Evolutionary conservation across 495 filamentous ascomycete genomes (phyloP).

Genomic region (Tuber aestivum): DNA sequence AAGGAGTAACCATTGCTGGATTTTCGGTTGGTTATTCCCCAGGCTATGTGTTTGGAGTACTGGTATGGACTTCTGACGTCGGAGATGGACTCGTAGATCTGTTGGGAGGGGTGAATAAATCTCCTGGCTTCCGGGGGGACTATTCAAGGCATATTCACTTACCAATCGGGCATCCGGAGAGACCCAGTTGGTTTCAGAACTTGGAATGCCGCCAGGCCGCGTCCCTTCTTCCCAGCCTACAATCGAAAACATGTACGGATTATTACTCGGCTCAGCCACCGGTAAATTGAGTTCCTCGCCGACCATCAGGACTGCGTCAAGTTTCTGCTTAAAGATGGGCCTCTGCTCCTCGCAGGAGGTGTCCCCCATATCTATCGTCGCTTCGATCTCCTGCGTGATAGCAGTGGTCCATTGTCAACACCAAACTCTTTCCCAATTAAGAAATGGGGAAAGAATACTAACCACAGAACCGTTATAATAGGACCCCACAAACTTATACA

Average conservation of each 20-base stretch:
- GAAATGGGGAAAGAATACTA: not conserved
- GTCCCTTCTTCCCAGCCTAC: constrained; percentile 16
- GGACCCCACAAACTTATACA: constrained; percentile 23
- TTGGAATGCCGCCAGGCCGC: constrained; percentile 5
- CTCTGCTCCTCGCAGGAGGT: constrained; percentile 12
- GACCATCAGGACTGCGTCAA: constrained; percentile 19
- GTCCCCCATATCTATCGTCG: constrained; percentile 1
- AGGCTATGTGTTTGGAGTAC: not conserved
- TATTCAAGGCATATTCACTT: not conserved
- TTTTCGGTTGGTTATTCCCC: constrained; percentile 45
- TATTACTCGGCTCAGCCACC: not conserved
- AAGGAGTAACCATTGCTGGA: constrained; percentile 44
- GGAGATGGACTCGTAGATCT: not conserved
- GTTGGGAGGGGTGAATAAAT: not conserved
- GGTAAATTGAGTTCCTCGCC: constrained; percentile 12
- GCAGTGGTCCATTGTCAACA: not conserved
- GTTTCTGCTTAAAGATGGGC: constrained; percentile 7
- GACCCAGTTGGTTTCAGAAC: not conserved
- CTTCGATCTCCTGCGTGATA: constrained; percentile 10
- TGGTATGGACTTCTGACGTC: not conserved
- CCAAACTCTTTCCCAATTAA: not conserved
- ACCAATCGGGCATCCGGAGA: constrained; percentile 14
- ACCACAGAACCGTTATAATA: constrained; percentile 30
- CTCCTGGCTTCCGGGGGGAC: not conserved
- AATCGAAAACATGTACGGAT: constrained; percentile 20